These are phyloP conservation scores for Geranomyces michiganensis DNA, from an alignment of 192 early-diverging fungal species.

Conservation along the genomic window DNA sequence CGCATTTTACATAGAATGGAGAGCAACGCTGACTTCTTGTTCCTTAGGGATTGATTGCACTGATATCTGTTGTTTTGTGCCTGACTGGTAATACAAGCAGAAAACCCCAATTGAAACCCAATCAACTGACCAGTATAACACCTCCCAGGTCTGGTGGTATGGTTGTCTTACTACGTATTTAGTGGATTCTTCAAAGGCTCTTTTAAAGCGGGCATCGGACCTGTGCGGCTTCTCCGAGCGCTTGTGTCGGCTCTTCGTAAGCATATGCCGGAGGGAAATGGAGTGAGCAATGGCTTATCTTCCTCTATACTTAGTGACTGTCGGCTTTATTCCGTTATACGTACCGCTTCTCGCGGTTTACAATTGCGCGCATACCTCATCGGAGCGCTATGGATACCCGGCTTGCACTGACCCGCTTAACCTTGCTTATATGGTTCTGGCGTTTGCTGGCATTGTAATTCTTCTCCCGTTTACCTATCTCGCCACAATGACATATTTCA, in stretches of 20 bases:
- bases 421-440: slow-evolving; percentile 8
- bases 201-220: slow-evolving; percentile 28
- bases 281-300: background rate
- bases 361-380: slow-evolving; percentile 8
- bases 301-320: slow-evolving; percentile 21
- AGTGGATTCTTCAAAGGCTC: slow-evolving; percentile 16
- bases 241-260: slow-evolving; percentile 12
- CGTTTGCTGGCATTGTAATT: slow-evolving; percentile 11
- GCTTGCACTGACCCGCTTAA: slow-evolving; percentile 14
- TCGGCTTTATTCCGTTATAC: slow-evolving; percentile 25
- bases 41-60: background rate
- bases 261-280: too few relatives aligned
- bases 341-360: slow-evolving; percentile 17
- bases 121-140: too few relatives aligned
- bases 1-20: background rate
- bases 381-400: background rate
- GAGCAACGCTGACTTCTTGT: too few relatives aligned
- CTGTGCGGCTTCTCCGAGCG: slow-evolving; percentile 11
- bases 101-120: too few relatives aligned
- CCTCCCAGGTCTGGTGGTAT: slow-evolving; percentile 13
- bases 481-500: slow-evolving; percentile 27
- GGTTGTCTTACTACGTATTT: slow-evolving; percentile 30
- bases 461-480: slow-evolving; percentile 22
- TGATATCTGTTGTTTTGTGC: slow-evolving; percentile 14
- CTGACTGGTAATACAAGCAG: slow-evolving; percentile 13